Percentiles rank a stretch among this genome's conserved stretches.
Conservation (phyloP, 2,329 filamentous ascomycete species). For the Xylaria sp. region DNA sequence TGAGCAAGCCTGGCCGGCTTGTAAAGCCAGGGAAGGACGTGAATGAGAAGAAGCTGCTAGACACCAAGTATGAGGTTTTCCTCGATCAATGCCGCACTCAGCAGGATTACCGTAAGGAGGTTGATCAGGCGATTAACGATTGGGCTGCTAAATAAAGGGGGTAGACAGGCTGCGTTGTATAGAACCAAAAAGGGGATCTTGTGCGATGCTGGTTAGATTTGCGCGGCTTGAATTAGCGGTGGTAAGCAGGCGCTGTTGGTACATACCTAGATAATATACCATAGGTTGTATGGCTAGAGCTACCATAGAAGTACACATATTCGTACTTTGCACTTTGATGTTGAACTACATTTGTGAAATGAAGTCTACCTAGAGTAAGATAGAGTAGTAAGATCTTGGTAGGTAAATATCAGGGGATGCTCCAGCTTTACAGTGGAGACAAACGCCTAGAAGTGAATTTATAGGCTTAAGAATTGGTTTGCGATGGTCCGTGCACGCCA, state of each 20-base stretch:
- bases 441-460: background rate
- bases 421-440: background rate
- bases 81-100: constrained; percentile 90
- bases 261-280: constrained; percentile 9
- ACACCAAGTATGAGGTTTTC: constrained; percentile 96
- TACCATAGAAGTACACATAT: background rate
- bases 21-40: constrained; percentile 79
- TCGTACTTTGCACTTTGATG: background rate
- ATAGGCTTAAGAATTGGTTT: background rate
- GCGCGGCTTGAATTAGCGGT: constrained; percentile 8
- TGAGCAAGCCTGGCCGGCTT: constrained; percentile 92
- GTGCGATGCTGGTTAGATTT: background rate
- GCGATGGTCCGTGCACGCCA: constrained; percentile 39
- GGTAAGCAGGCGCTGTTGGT: constrained; percentile 4
- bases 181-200: background rate
- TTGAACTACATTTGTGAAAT: background rate
- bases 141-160: constrained; percentile 46
- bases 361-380: background rate
- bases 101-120: constrained; percentile 79
- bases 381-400: no score
- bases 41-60: constrained; percentile 80
- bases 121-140: constrained; percentile 70
- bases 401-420: no score
- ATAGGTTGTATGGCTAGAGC: background rate
- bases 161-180: background rate